Percentiles rank a stretch among this genome's conserved stretches.
Evolutionary conservation across 176 grass and related monocot species (phyloP).

Genomic region (Cenchrus americanus): DNA sequence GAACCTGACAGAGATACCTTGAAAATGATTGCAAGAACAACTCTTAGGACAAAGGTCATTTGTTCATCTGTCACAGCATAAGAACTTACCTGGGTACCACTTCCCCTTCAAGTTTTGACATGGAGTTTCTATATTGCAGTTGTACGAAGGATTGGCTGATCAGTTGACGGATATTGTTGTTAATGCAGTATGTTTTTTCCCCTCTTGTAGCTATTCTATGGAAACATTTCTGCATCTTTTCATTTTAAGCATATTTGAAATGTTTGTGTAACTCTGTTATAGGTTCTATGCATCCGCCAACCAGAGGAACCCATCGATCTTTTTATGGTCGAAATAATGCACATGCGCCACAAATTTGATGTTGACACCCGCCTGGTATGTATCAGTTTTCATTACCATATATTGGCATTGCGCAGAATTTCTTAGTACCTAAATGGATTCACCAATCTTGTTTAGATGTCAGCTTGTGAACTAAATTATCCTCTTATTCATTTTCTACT

Average conservation of each 20-base stretch:
- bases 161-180: conserved; percentile 86
- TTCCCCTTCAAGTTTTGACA: conserved; percentile 5
- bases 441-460: neutral
- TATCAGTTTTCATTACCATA: conserved; percentile 18
- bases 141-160: conserved; percentile 93
- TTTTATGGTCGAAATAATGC: conserved; percentile 99
- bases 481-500: neutral
- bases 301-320: conserved; percentile 87
- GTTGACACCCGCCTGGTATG: conserved; percentile 90
- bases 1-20: conserved; percentile 88
- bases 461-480: neutral
- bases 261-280: neutral
- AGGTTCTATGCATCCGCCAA: conserved; percentile 87
- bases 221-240: neutral
- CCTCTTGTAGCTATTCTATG: neutral
- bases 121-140: conserved; percentile 47
- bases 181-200: conserved; percentile 61
- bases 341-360: conserved; percentile 99
- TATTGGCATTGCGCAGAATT: too few relatives aligned
- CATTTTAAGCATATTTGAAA: conserved; percentile 7
- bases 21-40: conserved; percentile 94
- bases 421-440: neutral
- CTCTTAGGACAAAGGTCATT: conserved; percentile 90
- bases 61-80: neutral
- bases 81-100: neutral